Percentiles rank a stretch among this genome's conserved stretches.
Evolutionary conservation across 306 rosid genomes (phyloP).

Genomic region (Echinosophora koreensis): DNA sequence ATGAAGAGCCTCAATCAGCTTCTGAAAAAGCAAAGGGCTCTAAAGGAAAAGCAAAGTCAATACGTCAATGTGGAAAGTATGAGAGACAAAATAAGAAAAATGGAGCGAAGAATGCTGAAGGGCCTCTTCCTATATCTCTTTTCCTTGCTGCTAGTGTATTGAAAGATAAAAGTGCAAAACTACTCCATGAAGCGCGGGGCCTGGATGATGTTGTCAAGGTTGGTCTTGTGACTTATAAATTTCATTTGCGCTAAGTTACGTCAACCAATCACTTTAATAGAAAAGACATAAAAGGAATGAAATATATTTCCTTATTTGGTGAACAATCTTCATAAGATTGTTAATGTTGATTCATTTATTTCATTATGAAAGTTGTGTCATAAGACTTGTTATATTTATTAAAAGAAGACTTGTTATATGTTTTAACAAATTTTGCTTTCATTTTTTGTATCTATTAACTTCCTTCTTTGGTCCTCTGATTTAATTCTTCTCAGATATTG

Average conservation of each 20-base stretch:
- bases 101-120: slow-evolving; percentile 69
- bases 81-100: slow-evolving; percentile 83
- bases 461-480: slow-evolving; percentile 30
- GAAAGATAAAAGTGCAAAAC: slow-evolving; percentile 88
- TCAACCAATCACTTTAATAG: slow-evolving; percentile 7
- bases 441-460: slow-evolving; percentile 1
- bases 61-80: slow-evolving; percentile 84
- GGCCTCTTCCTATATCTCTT: slow-evolving; percentile 89
- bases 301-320: background rate
- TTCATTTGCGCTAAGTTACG: slow-evolving; percentile 32
- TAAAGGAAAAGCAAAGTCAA: slow-evolving; percentile 76
- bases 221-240: slow-evolving; percentile 41
- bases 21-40: slow-evolving; percentile 59
- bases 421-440: slow-evolving; percentile 22
- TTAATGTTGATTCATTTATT: slow-evolving; percentile 13
- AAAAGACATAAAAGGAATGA: background rate
- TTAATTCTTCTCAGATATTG: slow-evolving; percentile 70
- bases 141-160: slow-evolving; percentile 98
- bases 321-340: slow-evolving; percentile 1
- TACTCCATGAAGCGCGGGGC: slow-evolving; percentile 90
- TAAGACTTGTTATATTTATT: background rate
- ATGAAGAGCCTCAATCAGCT: slow-evolving; percentile 69
- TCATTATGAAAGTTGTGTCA: background rate
- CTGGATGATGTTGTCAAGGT: slow-evolving; percentile 98
- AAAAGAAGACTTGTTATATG: background rate